phyloP scores from a whole-genome alignment of 2,329 filamentous ascomycete species.

The Alternaria burnsii region DNA sequence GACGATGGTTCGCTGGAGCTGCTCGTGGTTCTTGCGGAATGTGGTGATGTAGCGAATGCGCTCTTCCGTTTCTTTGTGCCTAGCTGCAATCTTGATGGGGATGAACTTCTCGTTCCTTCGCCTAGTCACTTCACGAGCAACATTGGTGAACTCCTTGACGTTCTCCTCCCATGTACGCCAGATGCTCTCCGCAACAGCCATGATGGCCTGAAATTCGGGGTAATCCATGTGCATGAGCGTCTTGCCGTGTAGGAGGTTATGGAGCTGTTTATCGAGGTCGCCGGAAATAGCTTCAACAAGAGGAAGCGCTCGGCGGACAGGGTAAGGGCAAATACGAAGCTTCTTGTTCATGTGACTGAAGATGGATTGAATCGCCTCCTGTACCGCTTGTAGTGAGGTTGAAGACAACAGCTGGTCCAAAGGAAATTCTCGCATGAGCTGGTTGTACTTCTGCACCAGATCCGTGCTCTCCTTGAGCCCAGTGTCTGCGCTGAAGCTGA shows the following conservation, averaged over 20 bases:
- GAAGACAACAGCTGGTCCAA: slow-evolving; percentile 93
- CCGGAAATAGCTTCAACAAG: slow-evolving; percentile 97
- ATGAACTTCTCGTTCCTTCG: slow-evolving; percentile 98
- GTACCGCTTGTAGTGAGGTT: slow-evolving; percentile 84
- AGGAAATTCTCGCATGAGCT: slow-evolving; percentile 97
- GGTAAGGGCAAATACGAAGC: slow-evolving; percentile 93
- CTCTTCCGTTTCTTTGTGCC: slow-evolving; percentile 88
- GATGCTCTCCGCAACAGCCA: slow-evolving; percentile 83
- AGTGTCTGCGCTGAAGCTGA: slow-evolving; percentile 96
- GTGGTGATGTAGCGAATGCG: slow-evolving; percentile 92
- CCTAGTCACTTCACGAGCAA: slow-evolving; percentile 92
- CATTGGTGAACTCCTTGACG: slow-evolving; percentile 96
- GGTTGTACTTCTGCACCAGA: slow-evolving; percentile 97
- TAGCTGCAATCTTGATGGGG: slow-evolving; percentile 91
- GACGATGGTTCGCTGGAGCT: slow-evolving; percentile 93
- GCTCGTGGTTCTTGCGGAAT: slow-evolving; percentile 97
- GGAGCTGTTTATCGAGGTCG: slow-evolving; percentile 86
- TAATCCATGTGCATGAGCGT: slow-evolving; percentile 93
- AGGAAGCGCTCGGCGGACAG: slow-evolving; percentile 86
- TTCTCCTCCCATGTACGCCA: slow-evolving; percentile 96
- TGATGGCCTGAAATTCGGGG: slow-evolving; percentile 84
- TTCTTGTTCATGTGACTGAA: slow-evolving; percentile 98
- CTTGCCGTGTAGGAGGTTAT: slow-evolving; percentile 83
- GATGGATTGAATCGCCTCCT: slow-evolving; percentile 87
- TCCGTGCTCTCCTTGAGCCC: slow-evolving; percentile 96